A percentile compares a stretch with the other conserved stretches of the same genome.
These are phyloP conservation scores for Sporothrix brunneoviolacea DNA, from an alignment of 2,329 filamentous ascomycete species.

Conservation along the genomic window DNA sequence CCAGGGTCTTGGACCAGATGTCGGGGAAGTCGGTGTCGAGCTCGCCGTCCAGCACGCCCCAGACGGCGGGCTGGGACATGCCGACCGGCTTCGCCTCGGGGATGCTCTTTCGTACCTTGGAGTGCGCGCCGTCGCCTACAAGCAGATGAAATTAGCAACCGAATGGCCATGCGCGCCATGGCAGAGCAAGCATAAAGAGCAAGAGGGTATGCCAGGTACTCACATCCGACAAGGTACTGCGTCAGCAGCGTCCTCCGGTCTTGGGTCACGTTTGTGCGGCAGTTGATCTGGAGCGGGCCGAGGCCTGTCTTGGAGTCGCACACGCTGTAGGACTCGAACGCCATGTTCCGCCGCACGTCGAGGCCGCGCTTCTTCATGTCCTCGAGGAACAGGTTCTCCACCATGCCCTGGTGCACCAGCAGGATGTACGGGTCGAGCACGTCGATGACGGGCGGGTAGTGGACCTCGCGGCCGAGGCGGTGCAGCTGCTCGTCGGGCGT, in stretches of 20 bases:
- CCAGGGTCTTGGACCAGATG: constrained; percentile 66
- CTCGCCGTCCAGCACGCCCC: constrained; percentile 67
- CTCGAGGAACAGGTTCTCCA: constrained; percentile 63
- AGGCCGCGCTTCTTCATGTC: constrained; percentile 60
- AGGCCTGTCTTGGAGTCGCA: constrained; percentile 37
- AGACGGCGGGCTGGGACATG: constrained; percentile 36
- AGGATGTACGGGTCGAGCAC: constrained; percentile 50
- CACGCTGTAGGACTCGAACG: constrained; percentile 52
- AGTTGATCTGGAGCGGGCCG: constrained; percentile 44
- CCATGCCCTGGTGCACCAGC: constrained; percentile 66
- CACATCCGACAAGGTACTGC: constrained; percentile 62
- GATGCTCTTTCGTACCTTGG: constrained; percentile 61
- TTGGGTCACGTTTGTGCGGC: constrained; percentile 44
- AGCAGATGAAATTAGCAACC: too few relatives aligned
- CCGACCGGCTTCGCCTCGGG: constrained; percentile 26
- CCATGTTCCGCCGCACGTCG: constrained; percentile 56
- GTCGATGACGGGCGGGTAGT: constrained; percentile 54
- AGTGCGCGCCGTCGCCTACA: constrained; percentile 62
- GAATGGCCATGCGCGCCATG: too few relatives aligned
- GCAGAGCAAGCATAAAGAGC: too few relatives aligned
- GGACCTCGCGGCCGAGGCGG: constrained; percentile 40
- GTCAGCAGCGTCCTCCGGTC: constrained; percentile 41
- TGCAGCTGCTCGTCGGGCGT: constrained; percentile 46
- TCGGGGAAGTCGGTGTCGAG: constrained; percentile 68
- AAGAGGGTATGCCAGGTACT: too few relatives aligned